A percentile compares a stretch with the other conserved stretches of the same genome.
These are phyloP conservation scores for Epichloe bromicola DNA, from an alignment of 2,329 filamentous ascomycete species.

Conservation along the genomic window DNA sequence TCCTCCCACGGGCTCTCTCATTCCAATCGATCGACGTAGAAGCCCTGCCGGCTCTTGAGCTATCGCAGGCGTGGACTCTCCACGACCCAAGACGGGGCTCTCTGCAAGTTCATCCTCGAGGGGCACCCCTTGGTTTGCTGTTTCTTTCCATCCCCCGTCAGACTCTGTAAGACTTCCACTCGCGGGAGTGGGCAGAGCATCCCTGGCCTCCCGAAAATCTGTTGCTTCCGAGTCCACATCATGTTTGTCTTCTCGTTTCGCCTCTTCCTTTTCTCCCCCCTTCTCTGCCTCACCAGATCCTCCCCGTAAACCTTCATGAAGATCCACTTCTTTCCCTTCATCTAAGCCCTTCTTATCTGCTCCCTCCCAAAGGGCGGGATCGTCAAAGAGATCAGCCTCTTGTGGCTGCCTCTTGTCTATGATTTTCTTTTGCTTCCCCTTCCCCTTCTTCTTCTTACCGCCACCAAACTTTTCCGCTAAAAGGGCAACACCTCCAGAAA, in stretches of 20 bases:
- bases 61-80: constrained; percentile 10
- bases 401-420: constrained; percentile 25
- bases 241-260: constrained; percentile 1
- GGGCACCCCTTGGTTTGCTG: constrained; percentile 10
- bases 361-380: constrained; percentile 31
- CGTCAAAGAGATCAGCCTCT: constrained; percentile 32
- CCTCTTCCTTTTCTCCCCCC: constrained; percentile 2
- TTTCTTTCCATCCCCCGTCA: constrained; percentile 13
- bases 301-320: constrained; percentile 19
- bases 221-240: background rate
- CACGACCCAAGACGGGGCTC: constrained; percentile 25
- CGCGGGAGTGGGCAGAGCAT: constrained; percentile 6
- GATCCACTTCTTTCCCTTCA: constrained; percentile 9
- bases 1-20: constrained; percentile 17
- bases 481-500: constrained; percentile 19
- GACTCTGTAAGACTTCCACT: constrained; percentile 11
- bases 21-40: constrained; percentile 18
- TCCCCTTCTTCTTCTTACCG: constrained; percentile 11
- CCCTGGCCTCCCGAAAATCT: constrained; percentile 2
- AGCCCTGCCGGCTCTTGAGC: constrained; percentile 13
- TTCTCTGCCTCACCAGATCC: constrained; percentile 5
- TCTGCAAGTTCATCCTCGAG: constrained; percentile 20
- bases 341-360: constrained; percentile 24
- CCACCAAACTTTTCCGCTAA: constrained; percentile 23
- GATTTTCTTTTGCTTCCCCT: constrained; percentile 20